Base-by-base conservation (phyloP, 768 basidiomycete species). In the Crassisporium funariophilum region DNA sequence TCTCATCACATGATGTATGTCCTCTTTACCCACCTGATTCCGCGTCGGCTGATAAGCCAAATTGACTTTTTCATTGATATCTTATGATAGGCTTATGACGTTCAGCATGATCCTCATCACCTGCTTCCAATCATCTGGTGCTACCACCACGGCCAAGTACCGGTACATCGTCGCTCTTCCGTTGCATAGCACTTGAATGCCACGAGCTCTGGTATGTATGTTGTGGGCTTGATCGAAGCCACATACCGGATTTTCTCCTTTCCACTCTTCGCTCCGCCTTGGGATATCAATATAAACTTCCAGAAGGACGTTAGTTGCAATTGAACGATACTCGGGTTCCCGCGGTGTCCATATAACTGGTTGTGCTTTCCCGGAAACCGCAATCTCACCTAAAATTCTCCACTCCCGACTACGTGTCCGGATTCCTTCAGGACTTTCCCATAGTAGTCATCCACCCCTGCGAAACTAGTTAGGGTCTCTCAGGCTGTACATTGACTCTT, bases 361-460 rank as follows among this genome's bases (percentile, higher is more conserved):
- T n/a, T 40, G 46, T 49, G 29, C 39, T 41, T 23, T 13, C 47
- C 46, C 46, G 52, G 52, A 53, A 36, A 49, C 52, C 52, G 43
- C 35, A 29, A 49, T 47, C 48, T 43, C 43, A 37, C 25, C 40
- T 41, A 34, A 33, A 24, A 35, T n/a, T n/a, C n/a, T 25, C 44
- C 27, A 41, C 35, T 40, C 46, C 47, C 39, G 48, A 16, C 44
- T 36, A n/a, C 40, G 19, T 47, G 39, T 44, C 36, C 35, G 21
- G 20, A 36, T 36, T 23, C 23, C 24, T 21, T 41, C 23, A 17
- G 39, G 37, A 38, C 41, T 35, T 53, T 57, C 55, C 56, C 60
- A 59, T 56, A 55, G 46, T 47, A 59, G 51, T 55, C 55, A 53
- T 15, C 23, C 46, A 46, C 48, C 46, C 36, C 35, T 44, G 50